Base-by-base conservation (phyloP, 208 protist species). In the Acanthamoeba triangularis region DNA sequence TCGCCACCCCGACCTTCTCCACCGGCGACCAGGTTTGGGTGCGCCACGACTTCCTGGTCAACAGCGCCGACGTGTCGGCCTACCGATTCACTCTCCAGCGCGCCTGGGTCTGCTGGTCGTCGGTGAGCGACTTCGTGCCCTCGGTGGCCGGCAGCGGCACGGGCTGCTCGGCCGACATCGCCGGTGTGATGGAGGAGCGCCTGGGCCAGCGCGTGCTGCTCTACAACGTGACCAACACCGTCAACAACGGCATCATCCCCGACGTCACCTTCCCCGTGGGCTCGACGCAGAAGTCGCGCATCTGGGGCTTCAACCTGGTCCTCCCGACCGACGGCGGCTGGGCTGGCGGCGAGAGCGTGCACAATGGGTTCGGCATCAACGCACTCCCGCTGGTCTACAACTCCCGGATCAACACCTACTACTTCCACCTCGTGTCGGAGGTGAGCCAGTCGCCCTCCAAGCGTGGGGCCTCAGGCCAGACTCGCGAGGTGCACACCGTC, bases 361-460 rank as follows among this genome's bases (percentile, higher is more conserved):
- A 92, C 30, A 92, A 33, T 8, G 85, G 85, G 18, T 92, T 92
- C 85, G 59, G 85, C 1, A 69, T 92, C 61, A 65, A 74, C 28
- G 85, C 85, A 20, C 85, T 76, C 30, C 56, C 85, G 11, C 61
- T 92, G 28, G 85, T 92, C 30, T 16, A 52, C 10, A n/a, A 92
- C 59, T 2, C 52, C 11, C 1, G 37, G 5, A 44, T 76, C 35
- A 3, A 28, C 52, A 74, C 2, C 49, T 92, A 74, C 59, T 92
- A 92, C 85, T 92, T 92, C 61, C 85, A 92, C 85, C 52, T 92
- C 56, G 59, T 92, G 28, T 92, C 85, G 6, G 59, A 54, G 37
- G 85, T 92, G 37, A 72, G 59, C 37, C 85, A 92, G 61, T 10
- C 85, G n/a, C 84, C 84, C 1, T 14, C 11, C 23, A 59, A 87